phyloP scores from a whole-genome alignment of 345 rosid genomes.

The Brassica incana region DNA sequence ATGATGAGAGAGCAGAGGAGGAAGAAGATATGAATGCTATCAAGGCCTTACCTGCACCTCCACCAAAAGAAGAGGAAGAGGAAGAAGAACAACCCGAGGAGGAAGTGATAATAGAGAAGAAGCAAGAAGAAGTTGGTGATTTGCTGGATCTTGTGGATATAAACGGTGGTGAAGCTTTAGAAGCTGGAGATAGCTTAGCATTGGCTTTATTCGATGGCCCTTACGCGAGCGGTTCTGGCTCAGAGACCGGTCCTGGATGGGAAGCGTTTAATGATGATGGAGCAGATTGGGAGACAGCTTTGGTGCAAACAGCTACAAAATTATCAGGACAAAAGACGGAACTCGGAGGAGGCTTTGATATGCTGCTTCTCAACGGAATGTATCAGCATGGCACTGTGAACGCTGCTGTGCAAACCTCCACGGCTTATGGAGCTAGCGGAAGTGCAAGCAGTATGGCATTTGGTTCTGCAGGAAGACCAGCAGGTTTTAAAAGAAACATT shows the following conservation, averaged over 20 bases:
- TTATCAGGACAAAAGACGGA: neutral
- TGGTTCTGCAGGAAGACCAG: conserved; percentile 1
- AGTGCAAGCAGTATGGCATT: neutral
- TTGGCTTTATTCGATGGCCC: neutral
- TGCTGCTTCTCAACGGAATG: neutral
- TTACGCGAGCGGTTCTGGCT: neutral
- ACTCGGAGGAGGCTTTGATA: neutral
- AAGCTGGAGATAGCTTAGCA: neutral
- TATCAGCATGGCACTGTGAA: neutral
- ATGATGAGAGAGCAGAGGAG: neutral
- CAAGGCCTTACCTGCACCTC: neutral
- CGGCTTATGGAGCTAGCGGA: neutral
- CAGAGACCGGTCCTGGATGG: neutral
- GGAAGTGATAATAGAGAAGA: neutral
- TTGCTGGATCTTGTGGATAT: neutral
- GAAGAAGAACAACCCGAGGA: neutral
- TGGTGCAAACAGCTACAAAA: neutral
- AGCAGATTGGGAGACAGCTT: neutral
- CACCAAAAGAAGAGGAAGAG: neutral
- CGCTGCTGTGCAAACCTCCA: neutral
- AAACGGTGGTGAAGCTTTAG: neutral
- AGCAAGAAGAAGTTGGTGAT: neutral
- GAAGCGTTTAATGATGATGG: neutral
- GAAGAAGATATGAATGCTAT: neutral
- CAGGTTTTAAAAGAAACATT: neutral